Base-by-base conservation (phyloP, 2,329 filamentous ascomycete genomes). In the Aaosphaeria arxii region DNA sequence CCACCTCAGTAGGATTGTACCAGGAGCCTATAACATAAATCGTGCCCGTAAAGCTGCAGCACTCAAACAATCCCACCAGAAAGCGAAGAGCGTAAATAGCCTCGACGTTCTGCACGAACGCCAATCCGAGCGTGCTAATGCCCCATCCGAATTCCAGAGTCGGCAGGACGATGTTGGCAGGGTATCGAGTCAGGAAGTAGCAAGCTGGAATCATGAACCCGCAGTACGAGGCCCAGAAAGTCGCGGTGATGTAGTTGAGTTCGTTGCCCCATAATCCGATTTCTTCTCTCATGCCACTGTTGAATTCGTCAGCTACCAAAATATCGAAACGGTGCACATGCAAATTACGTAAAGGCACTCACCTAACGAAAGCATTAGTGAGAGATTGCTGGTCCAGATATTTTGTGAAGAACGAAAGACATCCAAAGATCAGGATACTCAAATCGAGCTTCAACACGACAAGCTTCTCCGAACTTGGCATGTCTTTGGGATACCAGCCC, bases 191-290 rank as follows among this genome's bases (percentile, higher is more conserved):
- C 6, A 72, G 52, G 46, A 61, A 67, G 51, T 73, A 73, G 50
- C 69, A 69, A 5, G 70, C 67, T 7, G 71, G 70, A 40, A 73
- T 71, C 69, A 73, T 73, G 36, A 67, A 67, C 4, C 62, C 63
- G 53, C 69, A 74, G 48, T 74, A 74, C 0, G 70, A 69, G 3
- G 66, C 66, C 70, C 70, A 72, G 40, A 63, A 54, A 2, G 53
- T 47, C 9, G 39, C 51, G 48, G 51, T 54, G 30, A 54, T 35
- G 33, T 54, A 54, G 40, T 54, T 54, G 11, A 54, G 39, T 36
- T 54, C 45, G 11, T 51, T 54, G 7, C 51, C 51, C n/a, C 45
- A 44, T 7, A 54, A 48, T 29, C 43, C 40, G 11, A 54, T 32
- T 5, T 54, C 51, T 47, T 54, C 49, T 40, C 41, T 54, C 51